phyloP scores from a whole-genome alignment of 2,329 filamentous ascomycete genomes.

The Ascosphaera apis region DNA sequence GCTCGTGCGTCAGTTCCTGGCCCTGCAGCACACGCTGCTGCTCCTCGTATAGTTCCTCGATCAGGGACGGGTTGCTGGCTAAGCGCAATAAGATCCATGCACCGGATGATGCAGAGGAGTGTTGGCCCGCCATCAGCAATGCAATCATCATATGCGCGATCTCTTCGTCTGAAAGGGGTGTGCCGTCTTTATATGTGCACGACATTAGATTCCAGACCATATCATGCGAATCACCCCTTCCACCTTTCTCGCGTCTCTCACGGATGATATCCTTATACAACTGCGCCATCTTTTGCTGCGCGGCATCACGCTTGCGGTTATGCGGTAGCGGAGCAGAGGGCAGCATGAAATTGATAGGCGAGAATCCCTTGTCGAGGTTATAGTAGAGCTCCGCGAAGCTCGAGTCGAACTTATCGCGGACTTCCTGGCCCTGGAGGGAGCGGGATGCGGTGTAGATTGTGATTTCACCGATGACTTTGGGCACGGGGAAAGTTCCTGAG shows the following conservation, averaged over 20 bases:
- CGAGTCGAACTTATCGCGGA: conserved; percentile 58
- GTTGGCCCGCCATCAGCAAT: conserved; percentile 75
- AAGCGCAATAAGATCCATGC: conserved; percentile 70
- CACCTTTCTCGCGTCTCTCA: conserved; percentile 36
- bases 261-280: conserved; percentile 66
- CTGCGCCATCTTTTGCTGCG: conserved; percentile 57
- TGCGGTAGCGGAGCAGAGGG: conserved; percentile 77
- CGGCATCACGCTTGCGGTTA: conserved; percentile 59
- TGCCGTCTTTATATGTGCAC: conserved; percentile 64
- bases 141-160: conserved; percentile 89
- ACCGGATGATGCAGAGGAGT: conserved; percentile 64
- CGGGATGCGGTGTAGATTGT: conserved; percentile 80
- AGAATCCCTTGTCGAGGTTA: conserved; percentile 77
- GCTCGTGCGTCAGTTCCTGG: conserved; percentile 51
- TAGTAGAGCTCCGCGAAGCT: conserved; percentile 65
- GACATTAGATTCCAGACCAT: conserved; percentile 86
- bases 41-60: conserved; percentile 64
- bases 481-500: conserved; percentile 47
- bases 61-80: conserved; percentile 53
- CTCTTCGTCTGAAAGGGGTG: conserved; percentile 55
- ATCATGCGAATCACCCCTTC: conserved; percentile 33
- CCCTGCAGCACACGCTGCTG: conserved; percentile 48
- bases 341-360: conserved; percentile 71
- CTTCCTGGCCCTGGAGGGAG: conserved; percentile 62
- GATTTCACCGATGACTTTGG: conserved; percentile 58